These are phyloP conservation scores for Ramalina peruviana DNA, from an alignment of 495 filamentous ascomycete genomes.

Conservation along the genomic window DNA sequence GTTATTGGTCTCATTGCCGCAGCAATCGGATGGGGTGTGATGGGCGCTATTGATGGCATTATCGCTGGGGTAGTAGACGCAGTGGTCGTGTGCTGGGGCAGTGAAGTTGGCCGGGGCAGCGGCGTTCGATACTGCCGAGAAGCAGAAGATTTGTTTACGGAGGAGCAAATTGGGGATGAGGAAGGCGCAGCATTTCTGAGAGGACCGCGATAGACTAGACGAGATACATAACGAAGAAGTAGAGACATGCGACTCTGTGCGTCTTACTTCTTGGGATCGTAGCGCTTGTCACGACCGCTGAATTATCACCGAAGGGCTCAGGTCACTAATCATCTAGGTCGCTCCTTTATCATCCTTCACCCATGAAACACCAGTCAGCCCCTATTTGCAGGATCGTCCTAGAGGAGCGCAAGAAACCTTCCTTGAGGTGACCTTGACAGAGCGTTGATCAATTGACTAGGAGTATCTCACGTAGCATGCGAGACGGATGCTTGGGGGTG, in stretches of 20 bases:
- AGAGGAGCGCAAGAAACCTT: too few relatives aligned
- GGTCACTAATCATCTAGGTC: too few relatives aligned
- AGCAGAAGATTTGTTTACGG: conserved; percentile 59
- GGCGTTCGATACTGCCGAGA: conserved; percentile 77
- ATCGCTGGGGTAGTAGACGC: conserved; percentile 87
- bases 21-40: conserved; percentile 85
- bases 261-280: too few relatives aligned
- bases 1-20: conserved; percentile 83
- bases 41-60: conserved; percentile 92
- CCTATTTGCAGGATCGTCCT: too few relatives aligned
- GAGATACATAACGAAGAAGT: neutral
- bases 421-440: too few relatives aligned
- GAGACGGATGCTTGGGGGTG: too few relatives aligned
- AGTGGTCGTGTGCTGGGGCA: conserved; percentile 83
- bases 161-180: conserved; percentile 4
- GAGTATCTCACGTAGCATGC: too few relatives aligned
- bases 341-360: too few relatives aligned
- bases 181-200: conserved; percentile 6
- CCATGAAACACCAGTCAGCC: too few relatives aligned
- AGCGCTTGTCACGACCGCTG: too few relatives aligned
- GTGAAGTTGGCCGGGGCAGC: conserved; percentile 32
- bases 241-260: too few relatives aligned
- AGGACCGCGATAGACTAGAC: neutral
- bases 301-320: neutral
- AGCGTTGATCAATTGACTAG: too few relatives aligned